phyloP scores from a whole-genome alignment of 345 rosid species.

The Kandelia obovata region DNA sequence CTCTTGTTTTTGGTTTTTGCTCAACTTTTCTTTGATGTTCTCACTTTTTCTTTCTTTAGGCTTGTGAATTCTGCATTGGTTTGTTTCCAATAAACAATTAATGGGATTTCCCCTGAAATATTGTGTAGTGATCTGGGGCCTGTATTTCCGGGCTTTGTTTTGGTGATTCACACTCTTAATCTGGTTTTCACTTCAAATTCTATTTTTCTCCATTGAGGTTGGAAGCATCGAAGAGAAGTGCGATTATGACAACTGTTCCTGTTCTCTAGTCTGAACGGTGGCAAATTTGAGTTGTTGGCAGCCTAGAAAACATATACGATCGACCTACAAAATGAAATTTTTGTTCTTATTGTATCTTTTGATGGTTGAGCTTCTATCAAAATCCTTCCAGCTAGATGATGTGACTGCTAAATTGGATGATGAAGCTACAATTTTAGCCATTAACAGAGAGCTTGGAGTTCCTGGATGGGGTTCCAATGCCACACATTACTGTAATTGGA shows the following conservation, averaged over 20 bases:
- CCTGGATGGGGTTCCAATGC: slow-evolving; percentile 77
- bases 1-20: slow-evolving; percentile 24
- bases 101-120: slow-evolving; percentile 26
- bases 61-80: slow-evolving; percentile 15
- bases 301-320: background rate
- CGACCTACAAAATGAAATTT: slow-evolving; percentile 34
- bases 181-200: background rate
- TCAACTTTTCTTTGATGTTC: slow-evolving; percentile 15
- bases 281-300: slow-evolving; percentile 18
- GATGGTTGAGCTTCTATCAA: slow-evolving; percentile 52
- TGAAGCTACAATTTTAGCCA: slow-evolving; percentile 57
- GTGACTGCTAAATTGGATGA: slow-evolving; percentile 46
- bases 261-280: background rate
- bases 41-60: slow-evolving; percentile 4
- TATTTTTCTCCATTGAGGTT: slow-evolving; percentile 4
- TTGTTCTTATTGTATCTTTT: slow-evolving; percentile 40
- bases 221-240: background rate
- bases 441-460: slow-evolving; percentile 62
- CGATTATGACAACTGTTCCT: background rate
- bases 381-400: slow-evolving; percentile 30
- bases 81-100: slow-evolving; percentile 21
- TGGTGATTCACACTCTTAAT: too few species aligned
- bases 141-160: slow-evolving; percentile 6
- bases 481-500: slow-evolving; percentile 75
- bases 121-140: slow-evolving; percentile 25